These are phyloP conservation scores for Malania oleifera DNA, from an alignment of 164 flowering plant species.

Conservation along the genomic window DNA sequence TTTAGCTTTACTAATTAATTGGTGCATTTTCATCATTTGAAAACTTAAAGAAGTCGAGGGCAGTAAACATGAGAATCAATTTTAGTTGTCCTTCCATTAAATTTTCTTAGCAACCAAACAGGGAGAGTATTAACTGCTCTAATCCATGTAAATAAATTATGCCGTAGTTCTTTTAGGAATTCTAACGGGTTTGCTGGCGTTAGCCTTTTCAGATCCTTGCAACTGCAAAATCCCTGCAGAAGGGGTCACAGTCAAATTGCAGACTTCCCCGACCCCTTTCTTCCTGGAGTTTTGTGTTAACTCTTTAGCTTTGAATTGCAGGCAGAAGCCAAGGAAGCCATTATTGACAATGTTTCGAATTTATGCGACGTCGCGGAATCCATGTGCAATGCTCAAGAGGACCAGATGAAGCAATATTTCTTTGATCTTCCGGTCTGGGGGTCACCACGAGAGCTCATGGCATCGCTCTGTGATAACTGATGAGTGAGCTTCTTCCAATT, in stretches of 20 bases:
- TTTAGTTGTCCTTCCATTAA: no score
- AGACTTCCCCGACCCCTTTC: not conserved
- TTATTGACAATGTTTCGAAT: constrained; percentile 28
- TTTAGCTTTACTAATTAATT: no score
- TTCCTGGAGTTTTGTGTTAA: not conserved
- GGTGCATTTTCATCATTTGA: no score
- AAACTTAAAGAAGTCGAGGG: no score
- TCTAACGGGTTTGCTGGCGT: not conserved
- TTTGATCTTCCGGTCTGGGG: constrained; percentile 51
- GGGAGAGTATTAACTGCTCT: not conserved
- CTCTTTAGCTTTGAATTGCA: constrained; percentile 15
- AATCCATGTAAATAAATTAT: no score
- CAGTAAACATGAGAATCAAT: no score
- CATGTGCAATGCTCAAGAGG: constrained; percentile 33
- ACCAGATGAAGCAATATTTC: constrained; percentile 17
- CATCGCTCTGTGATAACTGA: constrained; percentile 29
- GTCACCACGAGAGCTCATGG: constrained; percentile 44
- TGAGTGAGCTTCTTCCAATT: constrained; percentile 12
- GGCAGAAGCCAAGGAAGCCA: constrained; percentile 47
- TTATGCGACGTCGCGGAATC: constrained; percentile 50
- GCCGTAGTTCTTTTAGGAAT: no score
- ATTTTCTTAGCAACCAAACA: constrained; percentile 1
- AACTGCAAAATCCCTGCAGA: not conserved
- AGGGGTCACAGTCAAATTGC: no score
- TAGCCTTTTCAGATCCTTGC: not conserved